Percentiles rank a stretch among this genome's conserved stretches.
These are phyloP conservation scores for Coniochaeta sp. DNA, from an alignment of 2,329 filamentous ascomycete species.

Conservation along the genomic window DNA sequence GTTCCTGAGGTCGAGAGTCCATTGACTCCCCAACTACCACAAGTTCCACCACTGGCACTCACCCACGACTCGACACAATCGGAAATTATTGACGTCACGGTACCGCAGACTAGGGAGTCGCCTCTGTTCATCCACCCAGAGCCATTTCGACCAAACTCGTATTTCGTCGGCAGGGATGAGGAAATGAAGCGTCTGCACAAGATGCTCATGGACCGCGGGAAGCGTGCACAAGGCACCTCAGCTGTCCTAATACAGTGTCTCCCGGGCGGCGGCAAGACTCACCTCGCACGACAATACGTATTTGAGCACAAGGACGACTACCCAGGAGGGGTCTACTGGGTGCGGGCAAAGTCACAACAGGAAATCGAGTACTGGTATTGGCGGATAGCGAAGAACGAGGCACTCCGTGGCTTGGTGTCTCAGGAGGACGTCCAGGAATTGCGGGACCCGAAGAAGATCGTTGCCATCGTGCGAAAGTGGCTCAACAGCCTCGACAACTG, in stretches of 20 bases:
- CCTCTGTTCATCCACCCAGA: slow-evolving; percentile 40
- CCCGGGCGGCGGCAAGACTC: slow-evolving; percentile 62
- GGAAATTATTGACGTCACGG: slow-evolving; percentile 3
- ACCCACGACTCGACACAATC: slow-evolving; percentile 5
- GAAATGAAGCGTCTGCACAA: slow-evolving; percentile 51
- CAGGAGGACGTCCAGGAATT: slow-evolving; percentile 29
- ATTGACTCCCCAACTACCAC: slow-evolving; percentile 1
- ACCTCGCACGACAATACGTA: slow-evolving; percentile 61
- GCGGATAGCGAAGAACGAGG: slow-evolving; percentile 55
- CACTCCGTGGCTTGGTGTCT: slow-evolving; percentile 34
- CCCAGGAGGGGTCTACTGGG: slow-evolving; percentile 63
- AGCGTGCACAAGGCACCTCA: slow-evolving; percentile 49
- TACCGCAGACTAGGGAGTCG: slow-evolving; percentile 7
- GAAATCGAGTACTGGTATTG: slow-evolving; percentile 57
- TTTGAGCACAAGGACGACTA: slow-evolving; percentile 53
- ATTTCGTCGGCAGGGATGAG: slow-evolving; percentile 53
- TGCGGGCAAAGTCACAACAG: slow-evolving; percentile 52
- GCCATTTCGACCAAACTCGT: slow-evolving; percentile 54
- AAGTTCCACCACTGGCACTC: slow-evolving; percentile 3
- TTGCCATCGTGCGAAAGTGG: slow-evolving; percentile 54
- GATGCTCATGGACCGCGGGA: slow-evolving; percentile 50
- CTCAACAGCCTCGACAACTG: slow-evolving; percentile 55
- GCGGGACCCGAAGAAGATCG: slow-evolving; percentile 37
- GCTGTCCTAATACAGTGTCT: slow-evolving; percentile 59
- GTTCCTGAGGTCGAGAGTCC: background rate